Evolutionary conservation across 305 asterid genomes (phyloP).

Genomic region (Lippia alba): DNA sequence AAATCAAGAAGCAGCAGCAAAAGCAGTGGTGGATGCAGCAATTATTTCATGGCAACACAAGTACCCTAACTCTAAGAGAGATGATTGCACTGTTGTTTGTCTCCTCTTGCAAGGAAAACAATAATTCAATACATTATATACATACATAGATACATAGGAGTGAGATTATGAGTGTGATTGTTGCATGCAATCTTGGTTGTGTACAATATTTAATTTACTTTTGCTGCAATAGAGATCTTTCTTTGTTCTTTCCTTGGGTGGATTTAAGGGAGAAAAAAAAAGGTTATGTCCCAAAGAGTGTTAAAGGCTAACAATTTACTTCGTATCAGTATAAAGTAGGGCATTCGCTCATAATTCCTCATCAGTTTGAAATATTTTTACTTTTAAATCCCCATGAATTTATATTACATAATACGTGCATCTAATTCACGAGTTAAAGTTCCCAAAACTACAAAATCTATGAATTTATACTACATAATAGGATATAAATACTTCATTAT

Average conservation of each 20-base stretch:
- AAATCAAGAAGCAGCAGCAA: constrained; percentile 65
- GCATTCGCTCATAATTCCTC: too few species aligned
- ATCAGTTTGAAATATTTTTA: too few species aligned
- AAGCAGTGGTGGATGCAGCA: constrained; percentile 71
- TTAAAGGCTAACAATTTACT: too few species aligned
- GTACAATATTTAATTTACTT: constrained; percentile 6
- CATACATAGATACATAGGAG: not conserved
- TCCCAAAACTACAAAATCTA: too few species aligned
- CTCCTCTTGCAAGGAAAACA: constrained; percentile 46
- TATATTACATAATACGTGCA: too few species aligned
- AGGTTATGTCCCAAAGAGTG: too few species aligned
- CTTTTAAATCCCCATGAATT: too few species aligned
- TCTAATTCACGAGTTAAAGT: too few species aligned
- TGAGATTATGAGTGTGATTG: not conserved
- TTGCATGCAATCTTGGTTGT: constrained; percentile 14
- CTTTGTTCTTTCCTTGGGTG: not conserved
- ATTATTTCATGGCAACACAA: constrained; percentile 59
- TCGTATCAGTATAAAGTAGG: too few species aligned
- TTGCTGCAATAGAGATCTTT: not conserved
- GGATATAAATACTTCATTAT: too few species aligned
- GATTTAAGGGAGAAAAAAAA: not conserved
- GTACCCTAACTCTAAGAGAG: constrained; percentile 73
- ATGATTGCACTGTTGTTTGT: constrained; percentile 74
- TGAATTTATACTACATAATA: too few species aligned
- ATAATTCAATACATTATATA: not conserved